Evolutionary conservation across 768 basidiomycete genomes (phyloP), one percentile per base, ranked within the genome.

Genomic region (Termitomyces sp.): DNA sequence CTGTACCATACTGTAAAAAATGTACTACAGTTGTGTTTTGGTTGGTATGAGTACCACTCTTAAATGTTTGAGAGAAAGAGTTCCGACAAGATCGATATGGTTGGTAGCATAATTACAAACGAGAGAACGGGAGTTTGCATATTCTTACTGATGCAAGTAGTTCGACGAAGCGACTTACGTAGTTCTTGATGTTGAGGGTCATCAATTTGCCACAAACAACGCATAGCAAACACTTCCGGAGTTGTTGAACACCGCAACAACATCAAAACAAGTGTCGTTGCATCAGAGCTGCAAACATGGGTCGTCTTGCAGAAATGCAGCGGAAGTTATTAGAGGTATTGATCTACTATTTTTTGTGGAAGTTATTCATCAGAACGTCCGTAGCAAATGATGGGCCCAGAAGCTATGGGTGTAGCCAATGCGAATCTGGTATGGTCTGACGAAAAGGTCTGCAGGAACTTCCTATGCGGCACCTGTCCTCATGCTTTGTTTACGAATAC

Each of bases 301-400:
- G 95, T 66, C 83, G 92, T 48, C 83, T 98, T 55, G 95, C 95
- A 58, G 95, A 98, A 73, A 92, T 94, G 91, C 95, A 98, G 77
- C 85, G 94, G 62, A 97, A 93, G 88, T 90, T 98, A 73, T 66
- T 77, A 55, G 78, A 77, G 76, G 71, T 79, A 64, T 40, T 70
- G 60, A 42, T 31, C 35, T 33, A 0, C 9, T 41, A 45, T 54
- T 21, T 52, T 28, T 40, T 31, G 37, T 15, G 53, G 70, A 83
- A 51, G 78, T 83, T 74, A 82, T 79, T 62, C n/a, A 72, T 48
- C 68, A 23, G 70, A 58, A 17, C 58, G 58, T 11, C 51, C 60
- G 51, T 62, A 97, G 95, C 95, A 97, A 95, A 97, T 96, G 94
- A 98, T 98, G 95, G 96, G 94, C n/a, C 91, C 96, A 46, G 96